Evolutionary conservation across 139 green algal genomes (phyloP).

Genomic region (Mesostigma viride): DNA sequence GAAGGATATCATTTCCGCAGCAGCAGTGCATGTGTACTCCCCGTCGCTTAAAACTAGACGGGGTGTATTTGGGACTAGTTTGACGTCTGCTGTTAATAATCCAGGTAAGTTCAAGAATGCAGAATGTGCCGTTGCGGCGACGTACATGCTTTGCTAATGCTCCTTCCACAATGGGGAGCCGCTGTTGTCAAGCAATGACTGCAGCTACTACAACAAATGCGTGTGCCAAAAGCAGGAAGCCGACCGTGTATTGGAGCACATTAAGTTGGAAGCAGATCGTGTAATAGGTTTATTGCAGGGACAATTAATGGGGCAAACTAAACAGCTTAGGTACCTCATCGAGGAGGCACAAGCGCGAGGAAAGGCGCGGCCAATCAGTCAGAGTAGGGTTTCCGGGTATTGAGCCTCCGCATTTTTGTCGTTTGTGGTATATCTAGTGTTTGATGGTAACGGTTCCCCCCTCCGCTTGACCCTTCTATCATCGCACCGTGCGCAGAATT

Average conservation of each 20-base stretch:
- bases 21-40: too few species aligned
- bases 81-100: conserved; percentile 1
- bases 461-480: background rate
- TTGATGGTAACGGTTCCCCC: background rate
- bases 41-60: background rate
- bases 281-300: too few species aligned
- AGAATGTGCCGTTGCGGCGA: background rate
- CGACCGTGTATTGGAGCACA: too few species aligned
- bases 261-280: too few species aligned
- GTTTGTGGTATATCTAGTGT: background rate
- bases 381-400: background rate
- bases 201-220: background rate
- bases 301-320: too few species aligned
- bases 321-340: too few species aligned
- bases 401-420: background rate
- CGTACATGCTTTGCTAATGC: background rate
- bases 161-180: background rate
- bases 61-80: background rate
- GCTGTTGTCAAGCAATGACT: background rate
- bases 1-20: too few species aligned
- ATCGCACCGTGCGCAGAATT: conserved; percentile 3
- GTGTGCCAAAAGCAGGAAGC: too few species aligned
- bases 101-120: background rate
- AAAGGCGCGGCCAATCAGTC: too few species aligned
- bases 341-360: too few species aligned